Evolutionary conservation across 352 stramenopile genomes (phyloP), one percentile per base, ranked within the genome.

Genomic region (Pythium phragmitis): DNA sequence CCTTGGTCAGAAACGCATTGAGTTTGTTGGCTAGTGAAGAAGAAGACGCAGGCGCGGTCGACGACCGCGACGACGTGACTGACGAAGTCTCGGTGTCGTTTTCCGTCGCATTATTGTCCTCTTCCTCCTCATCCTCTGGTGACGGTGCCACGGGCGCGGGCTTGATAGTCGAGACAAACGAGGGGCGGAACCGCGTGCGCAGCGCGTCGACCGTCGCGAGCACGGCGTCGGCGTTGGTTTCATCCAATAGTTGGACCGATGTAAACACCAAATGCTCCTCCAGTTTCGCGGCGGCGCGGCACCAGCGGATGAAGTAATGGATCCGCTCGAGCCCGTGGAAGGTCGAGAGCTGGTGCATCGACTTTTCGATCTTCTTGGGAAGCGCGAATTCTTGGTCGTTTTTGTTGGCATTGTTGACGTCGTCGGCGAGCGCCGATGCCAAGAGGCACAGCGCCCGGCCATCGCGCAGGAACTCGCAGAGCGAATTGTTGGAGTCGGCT

Each of bases 241-340:
- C 86, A 67, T 94, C 86, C 49, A 94, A 60, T 45, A 94, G 63
- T 57, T 94, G 83, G 37, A 91, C 83, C 1, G 82, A 88, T 39
- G 83, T 89, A 65, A 94, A 92, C 13, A 92, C 73, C 42, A 83
- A 58, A 49, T 91, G 76, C 60, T 91, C 85, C 52, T 90, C 83
- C 6, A 94, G 70, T 39, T 66, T 57, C 14, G 70, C 79, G 26
- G 70, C 65, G 7, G 71, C 55, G 57, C 86, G 82, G 34, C 82
- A 91, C 86, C 86, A 94, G 47, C 86, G 86, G 71, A 94, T 85
- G 62, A 92, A 94, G 65, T 88, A 91, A 63, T 91, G 83, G n/a
- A 94, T 76, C 57, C 86, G 82, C 59, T 94, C 86, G 28, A 94
- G 73, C 37, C 80, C 73, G 74, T 94, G 81, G 72, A 92, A 94